Percentiles rank a stretch among this genome's conserved stretches.
Evolutionary conservation across 2,329 filamentous ascomycete species (phyloP).

Genomic region (Thermoascus crustaceus): DNA sequence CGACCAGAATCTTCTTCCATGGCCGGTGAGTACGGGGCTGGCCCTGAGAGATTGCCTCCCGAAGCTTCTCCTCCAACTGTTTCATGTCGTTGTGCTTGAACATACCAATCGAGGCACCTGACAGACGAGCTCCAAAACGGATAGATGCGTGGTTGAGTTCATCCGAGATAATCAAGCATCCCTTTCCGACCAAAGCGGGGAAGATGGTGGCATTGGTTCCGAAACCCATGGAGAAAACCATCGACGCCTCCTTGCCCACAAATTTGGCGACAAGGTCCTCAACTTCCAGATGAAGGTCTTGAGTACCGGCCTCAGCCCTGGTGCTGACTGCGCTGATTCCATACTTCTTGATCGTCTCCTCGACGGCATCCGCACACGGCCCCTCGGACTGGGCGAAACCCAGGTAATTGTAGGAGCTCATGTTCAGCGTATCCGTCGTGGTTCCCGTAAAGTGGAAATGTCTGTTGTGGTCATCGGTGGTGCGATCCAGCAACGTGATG

Average conservation of each 20-base stretch:
- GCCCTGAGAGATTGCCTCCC: slow-evolving; percentile 90
- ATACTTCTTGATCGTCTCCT: slow-evolving; percentile 76
- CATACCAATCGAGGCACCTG: slow-evolving; percentile 86
- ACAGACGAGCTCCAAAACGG: slow-evolving; percentile 86
- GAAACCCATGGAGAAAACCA: slow-evolving; percentile 99
- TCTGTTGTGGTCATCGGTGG: slow-evolving; percentile 83
- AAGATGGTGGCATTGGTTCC: slow-evolving; percentile 92
- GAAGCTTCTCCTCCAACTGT: slow-evolving; percentile 74
- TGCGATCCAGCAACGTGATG: slow-evolving; percentile 87
- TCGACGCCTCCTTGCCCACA: slow-evolving; percentile 86
- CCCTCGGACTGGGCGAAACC: slow-evolving; percentile 97
- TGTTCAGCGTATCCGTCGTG: slow-evolving; percentile 87
- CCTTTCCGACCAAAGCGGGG: slow-evolving; percentile 84
- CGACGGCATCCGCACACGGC: slow-evolving; percentile 86
- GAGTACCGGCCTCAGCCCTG: slow-evolving; percentile 74
- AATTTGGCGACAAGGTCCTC: slow-evolving; percentile 84
- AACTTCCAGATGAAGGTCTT: slow-evolving; percentile 79
- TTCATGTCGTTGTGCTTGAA: slow-evolving; percentile 98
- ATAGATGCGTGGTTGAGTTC: slow-evolving; percentile 98
- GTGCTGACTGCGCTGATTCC: slow-evolving; percentile 77
- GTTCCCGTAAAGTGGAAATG: slow-evolving; percentile 85
- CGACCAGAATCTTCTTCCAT: slow-evolving; percentile 98
- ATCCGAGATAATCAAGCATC: slow-evolving; percentile 89
- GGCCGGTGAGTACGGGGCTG: slow-evolving; percentile 97
- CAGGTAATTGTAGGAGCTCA: slow-evolving; percentile 99